Percentiles rank a stretch among this genome's conserved stretches.
Evolutionary conservation across 139 green algal species (phyloP).

Genomic region (Chlorella sp.): DNA sequence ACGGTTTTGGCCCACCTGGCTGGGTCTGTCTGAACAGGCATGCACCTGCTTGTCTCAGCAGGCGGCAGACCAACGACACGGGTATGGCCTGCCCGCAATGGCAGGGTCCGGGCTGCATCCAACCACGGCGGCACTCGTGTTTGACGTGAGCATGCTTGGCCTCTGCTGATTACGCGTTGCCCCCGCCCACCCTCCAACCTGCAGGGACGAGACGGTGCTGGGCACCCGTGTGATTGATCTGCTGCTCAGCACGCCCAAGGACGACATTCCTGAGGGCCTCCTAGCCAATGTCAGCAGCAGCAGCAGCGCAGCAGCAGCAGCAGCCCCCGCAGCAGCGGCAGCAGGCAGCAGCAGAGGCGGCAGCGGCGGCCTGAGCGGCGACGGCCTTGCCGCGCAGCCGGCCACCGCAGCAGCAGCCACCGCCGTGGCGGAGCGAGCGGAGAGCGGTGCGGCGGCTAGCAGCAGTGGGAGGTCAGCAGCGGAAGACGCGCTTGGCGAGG

Average conservation of each 20-base stretch:
- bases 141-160: no score
- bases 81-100: no score
- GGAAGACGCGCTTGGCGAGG: background rate
- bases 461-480: background rate
- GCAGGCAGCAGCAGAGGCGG: background rate
- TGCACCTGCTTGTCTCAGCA: background rate
- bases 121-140: no score
- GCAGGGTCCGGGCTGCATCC: background rate
- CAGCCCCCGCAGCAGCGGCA: conserved; percentile 11
- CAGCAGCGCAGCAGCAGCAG: conserved; percentile 1
- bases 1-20: no score
- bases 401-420: background rate
- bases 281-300: background rate
- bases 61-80: no score
- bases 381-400: background rate
- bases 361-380: background rate
- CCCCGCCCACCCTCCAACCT: background rate
- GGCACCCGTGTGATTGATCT: conserved; percentile 58
- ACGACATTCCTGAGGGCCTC: background rate
- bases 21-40: no score
- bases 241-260: conserved; percentile 28
- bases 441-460: background rate
- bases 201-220: conserved; percentile 50
- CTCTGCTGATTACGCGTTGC: no score
- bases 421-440: no score